Percentiles rank a stretch among this genome's conserved stretches.
phyloP scores from a whole-genome alignment of 805 yeast genomes.

The Myxozyma nipponensis region DNA sequence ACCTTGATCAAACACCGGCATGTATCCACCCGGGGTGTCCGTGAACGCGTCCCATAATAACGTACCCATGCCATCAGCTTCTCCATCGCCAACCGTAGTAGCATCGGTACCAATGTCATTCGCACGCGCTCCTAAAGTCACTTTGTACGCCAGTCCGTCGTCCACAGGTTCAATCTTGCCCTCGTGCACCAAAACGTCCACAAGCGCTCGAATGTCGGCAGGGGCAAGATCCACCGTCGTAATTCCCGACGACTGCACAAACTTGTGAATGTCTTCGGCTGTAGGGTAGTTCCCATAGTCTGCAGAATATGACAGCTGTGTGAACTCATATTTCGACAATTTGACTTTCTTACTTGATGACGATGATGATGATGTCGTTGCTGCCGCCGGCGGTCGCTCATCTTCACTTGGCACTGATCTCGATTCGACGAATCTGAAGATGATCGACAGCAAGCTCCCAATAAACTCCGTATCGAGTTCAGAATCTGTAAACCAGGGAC shows the following conservation, averaged over 20 bases:
- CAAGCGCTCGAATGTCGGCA: conserved; percentile 71
- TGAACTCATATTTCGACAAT: conserved; percentile 32
- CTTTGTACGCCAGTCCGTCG: conserved; percentile 62
- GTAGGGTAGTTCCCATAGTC: conserved; percentile 63
- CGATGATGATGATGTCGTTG: conserved; percentile 1
- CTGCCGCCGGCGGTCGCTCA: conserved; percentile 7
- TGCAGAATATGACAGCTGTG: conserved; percentile 53
- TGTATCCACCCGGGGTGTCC: conserved; percentile 37
- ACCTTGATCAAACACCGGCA: conserved; percentile 32
- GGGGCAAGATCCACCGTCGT: conserved; percentile 75
- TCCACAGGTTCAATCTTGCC: conserved; percentile 68
- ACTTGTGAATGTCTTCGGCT: conserved; percentile 68
- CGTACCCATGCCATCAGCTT: conserved; percentile 3
- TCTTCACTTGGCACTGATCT: conserved; percentile 58
- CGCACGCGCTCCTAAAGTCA: conserved; percentile 51
- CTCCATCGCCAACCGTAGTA: conserved; percentile 11
- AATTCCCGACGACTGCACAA: conserved; percentile 66
- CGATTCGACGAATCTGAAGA: conserved; percentile 81
- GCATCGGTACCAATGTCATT: conserved; percentile 41
- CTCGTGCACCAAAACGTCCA: conserved; percentile 84
- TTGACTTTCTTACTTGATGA: not conserved
- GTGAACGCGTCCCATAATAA: conserved; percentile 29
- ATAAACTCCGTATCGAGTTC: conserved; percentile 93
- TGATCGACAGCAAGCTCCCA: conserved; percentile 72
- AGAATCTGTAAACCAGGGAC: conserved; percentile 98